Conservation (phyloP, 768 basidiomycete genomes). For the Dentipellis fragilis region DNA sequence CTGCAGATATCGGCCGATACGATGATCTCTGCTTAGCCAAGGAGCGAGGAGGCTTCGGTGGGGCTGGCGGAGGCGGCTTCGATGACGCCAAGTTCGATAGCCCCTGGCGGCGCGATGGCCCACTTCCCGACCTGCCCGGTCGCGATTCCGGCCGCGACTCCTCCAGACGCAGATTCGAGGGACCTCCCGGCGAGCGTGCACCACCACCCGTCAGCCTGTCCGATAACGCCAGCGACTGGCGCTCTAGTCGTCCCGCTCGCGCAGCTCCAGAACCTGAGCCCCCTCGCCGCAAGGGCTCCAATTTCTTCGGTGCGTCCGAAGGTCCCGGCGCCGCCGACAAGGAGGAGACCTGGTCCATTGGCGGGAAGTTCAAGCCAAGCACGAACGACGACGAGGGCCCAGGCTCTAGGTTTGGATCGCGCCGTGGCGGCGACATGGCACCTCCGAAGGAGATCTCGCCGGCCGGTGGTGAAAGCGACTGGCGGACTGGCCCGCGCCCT, state of each 20-base stretch:
- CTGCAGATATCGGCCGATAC: not conserved
- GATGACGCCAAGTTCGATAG: slow-evolving; percentile 71
- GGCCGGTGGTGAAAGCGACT: slow-evolving; percentile 61
- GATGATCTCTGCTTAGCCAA: slow-evolving; percentile 45
- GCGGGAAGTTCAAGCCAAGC: slow-evolving; percentile 61
- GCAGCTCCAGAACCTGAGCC: slow-evolving; percentile 33
- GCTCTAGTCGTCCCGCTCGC: slow-evolving; percentile 38
- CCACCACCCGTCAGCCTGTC: slow-evolving; percentile 39
- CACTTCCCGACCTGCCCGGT: slow-evolving; percentile 58
- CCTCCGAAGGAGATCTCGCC: slow-evolving; percentile 34
- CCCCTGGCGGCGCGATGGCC: slow-evolving; percentile 83
- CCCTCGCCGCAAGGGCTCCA: slow-evolving; percentile 47
- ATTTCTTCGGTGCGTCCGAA: slow-evolving; percentile 35
- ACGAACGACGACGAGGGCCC: slow-evolving; percentile 23
- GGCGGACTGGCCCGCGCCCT: slow-evolving; percentile 47
- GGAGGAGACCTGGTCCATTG: slow-evolving; percentile 73
- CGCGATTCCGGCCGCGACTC: slow-evolving; percentile 54
- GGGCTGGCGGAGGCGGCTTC: slow-evolving; percentile 42
- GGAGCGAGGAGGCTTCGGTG: slow-evolving; percentile 50
- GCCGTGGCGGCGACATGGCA: slow-evolving; percentile 44
- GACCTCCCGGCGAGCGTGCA: slow-evolving; percentile 31
- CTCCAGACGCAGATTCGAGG: slow-evolving; percentile 61
- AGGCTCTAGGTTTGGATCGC: slow-evolving; percentile 17
- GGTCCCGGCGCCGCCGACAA: slow-evolving; percentile 48
- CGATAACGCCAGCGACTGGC: slow-evolving; percentile 63